Conservation (phyloP, 2,329 filamentous ascomycete species). For the Cercospora sp. region DNA sequence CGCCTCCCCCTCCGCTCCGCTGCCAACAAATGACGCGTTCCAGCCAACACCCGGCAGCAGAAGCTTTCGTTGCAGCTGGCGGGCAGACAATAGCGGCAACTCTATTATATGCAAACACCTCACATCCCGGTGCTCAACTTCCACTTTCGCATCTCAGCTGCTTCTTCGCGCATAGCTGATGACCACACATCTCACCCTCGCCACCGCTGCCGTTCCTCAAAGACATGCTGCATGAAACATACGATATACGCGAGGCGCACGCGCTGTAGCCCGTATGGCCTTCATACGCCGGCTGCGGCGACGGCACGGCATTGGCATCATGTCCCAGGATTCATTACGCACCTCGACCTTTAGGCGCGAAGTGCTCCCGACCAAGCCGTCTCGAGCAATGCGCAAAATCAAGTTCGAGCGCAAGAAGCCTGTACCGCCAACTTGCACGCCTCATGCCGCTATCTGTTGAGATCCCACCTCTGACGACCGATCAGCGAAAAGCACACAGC, state of each 20-base stretch:
- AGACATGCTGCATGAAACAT: background rate
- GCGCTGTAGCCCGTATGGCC: background rate
- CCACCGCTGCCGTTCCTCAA: background rate
- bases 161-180: background rate
- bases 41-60: background rate
- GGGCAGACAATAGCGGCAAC: constrained; percentile 4
- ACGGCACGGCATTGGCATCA: background rate
- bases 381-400: background rate
- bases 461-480: background rate
- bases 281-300: background rate
- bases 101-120: constrained; percentile 7
- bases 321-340: background rate
- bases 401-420: background rate
- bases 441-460: background rate
- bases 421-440: background rate
- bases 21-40: background rate
- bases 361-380: background rate
- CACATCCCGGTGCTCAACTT: constrained; percentile 3
- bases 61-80: constrained; percentile 2
- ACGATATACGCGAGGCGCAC: background rate
- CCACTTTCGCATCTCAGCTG: background rate
- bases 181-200: background rate
- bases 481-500: background rate
- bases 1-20: background rate
- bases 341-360: background rate